phyloP scores from a whole-genome alignment of 2,329 filamentous ascomycete genomes.

The Hypoxylon sp. region DNA sequence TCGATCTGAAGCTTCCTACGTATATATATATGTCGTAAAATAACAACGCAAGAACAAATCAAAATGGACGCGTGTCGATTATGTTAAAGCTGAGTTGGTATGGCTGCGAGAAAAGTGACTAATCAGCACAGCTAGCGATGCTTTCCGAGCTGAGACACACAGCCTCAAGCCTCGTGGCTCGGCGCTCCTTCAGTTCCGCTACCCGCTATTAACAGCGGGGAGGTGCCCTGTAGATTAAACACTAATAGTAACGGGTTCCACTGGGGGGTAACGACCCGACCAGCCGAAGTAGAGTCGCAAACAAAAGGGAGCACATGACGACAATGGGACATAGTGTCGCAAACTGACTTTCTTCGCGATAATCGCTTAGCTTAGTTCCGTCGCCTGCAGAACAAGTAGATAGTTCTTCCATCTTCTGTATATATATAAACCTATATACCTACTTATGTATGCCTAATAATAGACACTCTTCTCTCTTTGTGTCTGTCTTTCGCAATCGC shows the following conservation, averaged over 20 bases:
- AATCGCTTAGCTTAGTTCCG: conserved; percentile 4
- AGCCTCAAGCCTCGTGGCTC: conserved; percentile 36
- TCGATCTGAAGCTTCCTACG: not conserved
- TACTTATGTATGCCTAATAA: conserved; percentile 4
- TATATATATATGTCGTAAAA: not conserved
- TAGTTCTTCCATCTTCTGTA: conserved; percentile 2
- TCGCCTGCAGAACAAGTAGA: not conserved
- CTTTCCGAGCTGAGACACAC: conserved; percentile 32
- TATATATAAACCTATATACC: not conserved
- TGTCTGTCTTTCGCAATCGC: conserved; percentile 8
- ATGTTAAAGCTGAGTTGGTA: conserved; percentile 29
- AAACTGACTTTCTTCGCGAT: conserved; percentile 20
- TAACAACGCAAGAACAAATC: not conserved
- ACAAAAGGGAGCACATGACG: conserved; percentile 36
- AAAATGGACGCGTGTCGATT: conserved; percentile 36
- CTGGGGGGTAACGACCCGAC: conserved; percentile 3
- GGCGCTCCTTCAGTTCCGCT: conserved; percentile 30
- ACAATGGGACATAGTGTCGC: conserved; percentile 32
- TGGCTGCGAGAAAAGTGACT: conserved; percentile 14
- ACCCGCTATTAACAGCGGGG: conserved; percentile 29
- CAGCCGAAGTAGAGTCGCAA: conserved; percentile 7
- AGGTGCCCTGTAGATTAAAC: conserved; percentile 6
- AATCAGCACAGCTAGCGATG: conserved; percentile 13
- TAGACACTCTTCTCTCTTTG: conserved; percentile 8
- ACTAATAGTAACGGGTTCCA: conserved; percentile 21